Evolutionary conservation across 495 filamentous ascomycete species (phyloP), one percentile per base, ranked within the genome.

Genomic region (Durotheca rogersii): DNA sequence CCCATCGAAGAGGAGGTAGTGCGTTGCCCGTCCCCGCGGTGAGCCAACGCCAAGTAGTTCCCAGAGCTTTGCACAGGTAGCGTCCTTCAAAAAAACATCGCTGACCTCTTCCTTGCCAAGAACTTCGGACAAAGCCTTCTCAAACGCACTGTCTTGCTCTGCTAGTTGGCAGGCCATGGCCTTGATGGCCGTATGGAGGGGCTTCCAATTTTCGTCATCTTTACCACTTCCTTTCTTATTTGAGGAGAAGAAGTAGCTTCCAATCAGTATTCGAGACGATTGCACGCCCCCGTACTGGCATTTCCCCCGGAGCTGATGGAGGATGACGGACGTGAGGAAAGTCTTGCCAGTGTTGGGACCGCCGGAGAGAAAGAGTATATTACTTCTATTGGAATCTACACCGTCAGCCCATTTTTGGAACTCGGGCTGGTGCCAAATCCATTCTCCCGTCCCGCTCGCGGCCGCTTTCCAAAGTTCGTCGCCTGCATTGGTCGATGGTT

Each of bases 1-100:
- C 0, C 58, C 60, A 32, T 65, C 62, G 2, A 65, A 34, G 5
- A 62, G 14, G 15, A 65, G 43, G 15, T 56, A 65, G 18, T 65
- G 52, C 14, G 41, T 57, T 0, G 43, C 44, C 4, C 48, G 55
- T 9, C 40, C 36, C 15, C 35, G 57, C 1, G 62, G 62, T 6
- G 51, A 25, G 7, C 54, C 54, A n/a, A 65, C 50, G 0, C 49
- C 47, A 3, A 65, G 41, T 4, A 48, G 35, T 15, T 42, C 44
- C 62, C 62, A 65, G 3, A 65, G 59, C 4, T 50, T 39, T 21
- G 31, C n/a, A 10, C 59, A 65, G 11, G 10, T 53, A 6, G 59
- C 50, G 29, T 62, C 59, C 17, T 43, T 41, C 11, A 65, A 65
- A 23, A 47, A 60, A 11, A 41, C 46, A 2, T 59, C 34, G 10